Evolutionary conservation across 306 rosid species (phyloP).

Genomic region (Vigna trinervia): DNA sequence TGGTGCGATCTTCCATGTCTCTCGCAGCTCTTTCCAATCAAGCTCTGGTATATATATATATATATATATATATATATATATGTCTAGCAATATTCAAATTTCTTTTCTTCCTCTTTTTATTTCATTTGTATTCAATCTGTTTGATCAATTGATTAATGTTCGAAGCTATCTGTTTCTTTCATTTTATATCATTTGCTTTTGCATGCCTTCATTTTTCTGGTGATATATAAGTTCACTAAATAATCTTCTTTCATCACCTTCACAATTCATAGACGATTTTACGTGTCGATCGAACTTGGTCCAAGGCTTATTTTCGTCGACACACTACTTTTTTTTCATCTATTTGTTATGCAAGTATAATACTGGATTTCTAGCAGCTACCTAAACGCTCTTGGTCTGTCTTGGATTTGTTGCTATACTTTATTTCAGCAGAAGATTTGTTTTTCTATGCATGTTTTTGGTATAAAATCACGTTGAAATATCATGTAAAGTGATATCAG

Average conservation of each 20-base stretch:
- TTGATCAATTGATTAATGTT: not conserved
- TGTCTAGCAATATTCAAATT: not conserved
- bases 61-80: no score
- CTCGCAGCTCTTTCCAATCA: constrained; percentile 45
- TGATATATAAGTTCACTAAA: not conserved
- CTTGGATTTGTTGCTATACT: not conserved
- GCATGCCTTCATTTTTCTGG: not conserved
- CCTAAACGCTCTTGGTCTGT: not conserved
- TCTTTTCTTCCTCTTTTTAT: not conserved
- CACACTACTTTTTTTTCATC: not conserved
- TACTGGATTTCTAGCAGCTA: not conserved
- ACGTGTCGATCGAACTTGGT: no score
- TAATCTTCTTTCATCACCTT: not conserved
- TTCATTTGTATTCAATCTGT: not conserved
- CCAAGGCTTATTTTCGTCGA: not conserved
- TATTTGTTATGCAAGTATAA: not conserved
- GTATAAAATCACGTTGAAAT: no score
- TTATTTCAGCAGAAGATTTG: not conserved
- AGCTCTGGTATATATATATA: constrained; percentile 43
- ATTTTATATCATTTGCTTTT: constrained; percentile 4
- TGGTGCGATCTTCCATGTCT: constrained; percentile 52
- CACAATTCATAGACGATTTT: not conserved
- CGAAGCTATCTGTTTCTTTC: no score
- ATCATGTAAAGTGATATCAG: no score
- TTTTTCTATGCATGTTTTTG: not conserved